A percentile compares a stretch with the other conserved stretches of the same genome.
Evolutionary conservation across 108 stramenopile species (phyloP).

Genomic region (Schizochytrium sp.): DNA sequence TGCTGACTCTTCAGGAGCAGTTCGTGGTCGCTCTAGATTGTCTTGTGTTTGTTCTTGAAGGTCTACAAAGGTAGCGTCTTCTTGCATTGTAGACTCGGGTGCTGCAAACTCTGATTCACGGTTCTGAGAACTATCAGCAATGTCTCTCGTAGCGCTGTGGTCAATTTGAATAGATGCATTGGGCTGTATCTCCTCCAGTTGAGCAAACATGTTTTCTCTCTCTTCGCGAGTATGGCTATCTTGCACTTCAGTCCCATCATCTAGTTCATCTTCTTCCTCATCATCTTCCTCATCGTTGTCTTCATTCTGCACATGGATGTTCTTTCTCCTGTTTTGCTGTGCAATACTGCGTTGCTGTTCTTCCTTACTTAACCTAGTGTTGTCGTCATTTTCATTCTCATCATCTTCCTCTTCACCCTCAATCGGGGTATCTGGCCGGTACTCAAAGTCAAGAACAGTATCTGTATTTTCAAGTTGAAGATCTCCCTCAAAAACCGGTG

Average conservation of each 20-base stretch:
- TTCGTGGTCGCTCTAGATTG: too few species aligned
- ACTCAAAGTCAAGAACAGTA: conserved; percentile 5
- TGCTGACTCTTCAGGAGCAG: too few species aligned
- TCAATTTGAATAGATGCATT: not conserved
- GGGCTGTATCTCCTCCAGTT: not conserved
- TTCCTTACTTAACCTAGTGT: too few species aligned
- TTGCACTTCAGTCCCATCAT: not conserved
- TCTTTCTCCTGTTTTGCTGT: not conserved
- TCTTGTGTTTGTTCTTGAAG: too few species aligned
- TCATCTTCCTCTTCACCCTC: conserved; percentile 47
- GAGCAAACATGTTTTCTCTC: not conserved
- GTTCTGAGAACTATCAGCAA: too few species aligned
- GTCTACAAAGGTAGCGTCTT: too few species aligned
- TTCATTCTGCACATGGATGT: not conserved
- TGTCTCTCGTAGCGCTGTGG: too few species aligned
- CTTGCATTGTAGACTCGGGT: too few species aligned
- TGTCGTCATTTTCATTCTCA: not conserved
- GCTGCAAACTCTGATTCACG: too few species aligned
- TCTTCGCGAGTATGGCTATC: not conserved
- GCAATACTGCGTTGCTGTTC: too few species aligned
- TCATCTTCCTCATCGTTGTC: not conserved
- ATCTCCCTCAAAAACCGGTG: not conserved
- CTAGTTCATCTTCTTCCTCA: not conserved
- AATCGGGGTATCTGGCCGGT: conserved; percentile 32
- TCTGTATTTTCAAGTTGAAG: conserved; percentile 14